phyloP scores from a whole-genome alignment of 371 early-diverging fungal genomes.

The Coelomomyces lativittatus region DNA sequence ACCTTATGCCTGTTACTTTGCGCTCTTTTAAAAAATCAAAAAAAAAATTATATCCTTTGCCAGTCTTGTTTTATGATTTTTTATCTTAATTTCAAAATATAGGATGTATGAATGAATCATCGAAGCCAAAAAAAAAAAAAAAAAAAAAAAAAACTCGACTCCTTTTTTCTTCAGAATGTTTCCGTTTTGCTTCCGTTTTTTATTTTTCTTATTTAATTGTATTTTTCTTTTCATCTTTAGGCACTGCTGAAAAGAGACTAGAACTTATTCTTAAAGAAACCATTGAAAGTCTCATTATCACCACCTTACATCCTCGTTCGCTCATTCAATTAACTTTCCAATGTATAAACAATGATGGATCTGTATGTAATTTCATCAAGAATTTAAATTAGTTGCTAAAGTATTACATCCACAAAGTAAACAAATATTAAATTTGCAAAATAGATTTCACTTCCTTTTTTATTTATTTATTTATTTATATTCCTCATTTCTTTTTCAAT shows the following conservation, averaged over 20 bases:
- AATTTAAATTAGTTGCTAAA: background rate
- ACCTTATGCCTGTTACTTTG: conserved; percentile 1
- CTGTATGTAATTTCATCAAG: conserved; percentile 24
- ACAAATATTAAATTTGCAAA: too few species aligned
- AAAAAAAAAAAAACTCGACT: too few species aligned
- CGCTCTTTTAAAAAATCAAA: conserved; percentile 1
- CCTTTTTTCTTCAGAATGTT: too few species aligned
- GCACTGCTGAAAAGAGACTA: conserved; percentile 47
- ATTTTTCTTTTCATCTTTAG: background rate
- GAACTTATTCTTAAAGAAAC: conserved; percentile 50
- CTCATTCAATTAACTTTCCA: conserved; percentile 64
- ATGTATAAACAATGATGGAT: conserved; percentile 64
- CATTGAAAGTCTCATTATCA: conserved; percentile 52
- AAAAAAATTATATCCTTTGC: background rate
- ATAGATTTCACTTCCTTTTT: too few species aligned
- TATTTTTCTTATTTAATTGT: conserved; percentile 2
- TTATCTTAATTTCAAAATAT: too few species aligned
- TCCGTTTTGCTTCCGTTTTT: background rate
- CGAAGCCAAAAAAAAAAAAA: too few species aligned
- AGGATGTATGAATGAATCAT: too few species aligned
- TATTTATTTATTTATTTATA: too few species aligned
- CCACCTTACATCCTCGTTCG: conserved; percentile 73
- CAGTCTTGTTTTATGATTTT: too few species aligned
- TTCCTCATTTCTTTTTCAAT: too few species aligned
- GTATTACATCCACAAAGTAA: background rate